A percentile compares a stretch with the other conserved stretches of the same genome.
phyloP scores from a whole-genome alignment of 495 filamentous ascomycete species.

The Tricharina praecox region DNA sequence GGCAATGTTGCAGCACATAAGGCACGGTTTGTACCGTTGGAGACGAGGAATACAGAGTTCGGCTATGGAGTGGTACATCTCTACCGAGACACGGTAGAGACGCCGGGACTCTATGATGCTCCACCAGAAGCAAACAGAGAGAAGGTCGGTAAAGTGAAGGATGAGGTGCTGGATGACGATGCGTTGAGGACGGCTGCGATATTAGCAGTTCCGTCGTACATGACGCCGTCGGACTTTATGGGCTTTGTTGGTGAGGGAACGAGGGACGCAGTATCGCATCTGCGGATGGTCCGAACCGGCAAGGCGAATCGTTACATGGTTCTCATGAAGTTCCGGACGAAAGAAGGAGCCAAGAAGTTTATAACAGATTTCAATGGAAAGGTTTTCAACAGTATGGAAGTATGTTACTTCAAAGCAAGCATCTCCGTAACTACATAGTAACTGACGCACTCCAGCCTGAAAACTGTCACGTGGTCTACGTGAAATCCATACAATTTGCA shows the following conservation, averaged over 20 bases:
- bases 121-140: constrained; percentile 6
- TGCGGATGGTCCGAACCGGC: constrained; percentile 83
- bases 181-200: constrained; percentile 86
- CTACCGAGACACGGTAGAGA: constrained; percentile 72
- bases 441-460: constrained; percentile 64
- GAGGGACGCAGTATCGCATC: constrained; percentile 76
- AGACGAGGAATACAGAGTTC: constrained; percentile 59
- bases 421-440: not conserved
- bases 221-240: constrained; percentile 78
- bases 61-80: constrained; percentile 90
- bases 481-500: constrained; percentile 70
- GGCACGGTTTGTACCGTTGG: constrained; percentile 58
- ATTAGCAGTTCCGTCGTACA: constrained; percentile 82
- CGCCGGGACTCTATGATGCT: constrained; percentile 34
- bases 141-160: constrained; percentile 13
- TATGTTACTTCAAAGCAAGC: too few species aligned
- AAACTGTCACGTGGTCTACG: constrained; percentile 88
- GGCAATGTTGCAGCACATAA: constrained; percentile 39
- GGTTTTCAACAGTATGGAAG: constrained; percentile 86
- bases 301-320: constrained; percentile 88
- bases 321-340: constrained; percentile 81
- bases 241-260: constrained; percentile 86
- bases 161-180: constrained; percentile 31
- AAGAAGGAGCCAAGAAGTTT: constrained; percentile 57
- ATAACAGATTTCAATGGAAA: constrained; percentile 83